These are phyloP conservation scores for Echria macrotheca DNA, from an alignment of 495 filamentous ascomycete species.

Conservation along the genomic window DNA sequence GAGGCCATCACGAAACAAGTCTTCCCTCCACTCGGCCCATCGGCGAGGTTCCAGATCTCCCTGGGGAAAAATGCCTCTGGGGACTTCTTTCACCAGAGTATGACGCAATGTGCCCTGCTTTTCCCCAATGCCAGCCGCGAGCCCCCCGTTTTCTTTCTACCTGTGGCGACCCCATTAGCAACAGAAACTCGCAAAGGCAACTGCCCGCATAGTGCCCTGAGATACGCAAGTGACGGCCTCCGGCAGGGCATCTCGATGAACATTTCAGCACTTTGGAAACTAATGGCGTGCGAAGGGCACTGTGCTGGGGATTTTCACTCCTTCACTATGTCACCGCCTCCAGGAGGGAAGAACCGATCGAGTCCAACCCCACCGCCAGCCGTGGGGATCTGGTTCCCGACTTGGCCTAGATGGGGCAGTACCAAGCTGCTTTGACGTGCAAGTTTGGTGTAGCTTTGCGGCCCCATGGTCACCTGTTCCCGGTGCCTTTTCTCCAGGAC, in stretches of 20 bases:
- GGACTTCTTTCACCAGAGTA: too few species aligned
- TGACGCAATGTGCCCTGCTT: slow-evolving; percentile 13
- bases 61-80: slow-evolving; percentile 13
- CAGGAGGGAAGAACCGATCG: not conserved
- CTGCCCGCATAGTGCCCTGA: not conserved
- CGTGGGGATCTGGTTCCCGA: not conserved
- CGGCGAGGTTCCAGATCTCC: too few species aligned
- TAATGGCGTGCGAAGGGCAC: too few species aligned
- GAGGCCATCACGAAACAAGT: too few species aligned
- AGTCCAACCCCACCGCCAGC: not conserved
- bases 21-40: too few species aligned
- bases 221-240: too few species aligned
- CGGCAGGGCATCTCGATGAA: not conserved
- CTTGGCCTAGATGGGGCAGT: not conserved
- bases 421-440: not conserved
- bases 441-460: too few species aligned
- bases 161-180: slow-evolving; percentile 23
- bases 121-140: not conserved
- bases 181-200: slow-evolving; percentile 15
- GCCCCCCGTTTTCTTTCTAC: not conserved
- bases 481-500: not conserved
- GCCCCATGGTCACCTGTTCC: slow-evolving; percentile 9
- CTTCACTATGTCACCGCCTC: not conserved
- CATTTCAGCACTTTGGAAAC: too few species aligned
- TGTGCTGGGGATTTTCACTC: not conserved